A percentile compares a stretch with the other conserved stretches of the same genome.
Evolutionary conservation across 2,329 filamentous ascomycete species (phyloP).

Genomic region (Penicillium aurantiogriseum): DNA sequence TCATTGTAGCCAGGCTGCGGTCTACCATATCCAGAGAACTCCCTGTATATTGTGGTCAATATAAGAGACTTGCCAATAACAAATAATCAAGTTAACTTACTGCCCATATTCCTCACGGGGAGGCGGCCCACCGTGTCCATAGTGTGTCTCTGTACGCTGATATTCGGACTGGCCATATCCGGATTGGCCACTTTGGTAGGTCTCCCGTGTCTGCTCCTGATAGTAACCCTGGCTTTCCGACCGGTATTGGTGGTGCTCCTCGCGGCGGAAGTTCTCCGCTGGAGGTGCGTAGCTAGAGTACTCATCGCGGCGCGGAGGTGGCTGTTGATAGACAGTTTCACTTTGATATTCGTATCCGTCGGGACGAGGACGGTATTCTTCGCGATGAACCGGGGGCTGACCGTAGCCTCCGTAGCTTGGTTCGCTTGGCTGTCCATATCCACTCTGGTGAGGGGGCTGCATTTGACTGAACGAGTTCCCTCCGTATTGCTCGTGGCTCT

Average conservation of each 20-base stretch:
- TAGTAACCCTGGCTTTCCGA: conserved; percentile 17
- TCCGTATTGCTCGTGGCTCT: conserved; percentile 16
- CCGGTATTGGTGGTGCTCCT: conserved; percentile 18
- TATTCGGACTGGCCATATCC: conserved; percentile 21
- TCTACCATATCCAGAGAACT: conserved; percentile 22
- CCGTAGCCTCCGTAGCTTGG: conserved; percentile 22
- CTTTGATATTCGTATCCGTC: conserved; percentile 19
- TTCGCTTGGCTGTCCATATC: conserved; percentile 18
- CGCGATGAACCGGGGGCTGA: conserved; percentile 6
- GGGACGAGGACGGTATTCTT: conserved; percentile 12
- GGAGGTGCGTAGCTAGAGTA: conserved; percentile 13
- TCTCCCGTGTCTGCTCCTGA: conserved; percentile 20
- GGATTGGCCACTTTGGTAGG: conserved; percentile 13
- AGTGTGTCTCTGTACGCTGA: conserved; percentile 16
- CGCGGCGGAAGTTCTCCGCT: conserved; percentile 14
- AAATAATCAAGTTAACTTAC: conserved; percentile 22
- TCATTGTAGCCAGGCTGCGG: conserved; percentile 17
- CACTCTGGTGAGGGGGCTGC: conserved; percentile 1
- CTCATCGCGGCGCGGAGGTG: conserved; percentile 11
- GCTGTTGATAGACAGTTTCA: conserved; percentile 18
- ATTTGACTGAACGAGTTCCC: conserved; percentile 11
- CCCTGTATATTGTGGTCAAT: conserved; percentile 17
- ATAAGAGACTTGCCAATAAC: conserved; percentile 7
- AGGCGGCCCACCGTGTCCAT: conserved; percentile 17
- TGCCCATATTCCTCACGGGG: conserved; percentile 15